These are phyloP conservation scores for Pichia sp. DNA, from an alignment of 1,139 yeast species.

Conservation along the genomic window DNA sequence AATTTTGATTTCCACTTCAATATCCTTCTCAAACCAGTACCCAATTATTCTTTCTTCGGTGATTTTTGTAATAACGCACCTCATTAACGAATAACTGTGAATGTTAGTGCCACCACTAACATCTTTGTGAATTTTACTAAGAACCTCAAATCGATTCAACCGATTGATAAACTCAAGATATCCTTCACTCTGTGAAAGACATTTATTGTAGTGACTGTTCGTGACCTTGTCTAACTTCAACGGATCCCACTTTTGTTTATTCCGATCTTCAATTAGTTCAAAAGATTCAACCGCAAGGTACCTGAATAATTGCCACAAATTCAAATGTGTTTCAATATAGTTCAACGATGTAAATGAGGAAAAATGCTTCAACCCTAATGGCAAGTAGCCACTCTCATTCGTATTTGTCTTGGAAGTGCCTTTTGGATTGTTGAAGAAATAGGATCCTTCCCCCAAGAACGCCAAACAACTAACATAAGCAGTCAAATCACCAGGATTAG, in stretches of 20 bases:
- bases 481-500: constrained; percentile 31
- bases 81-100: constrained; percentile 6
- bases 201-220: constrained; percentile 11
- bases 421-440: neutral
- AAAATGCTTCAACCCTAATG: constrained; percentile 31
- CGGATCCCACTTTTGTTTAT: constrained; percentile 12
- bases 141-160: constrained; percentile 11
- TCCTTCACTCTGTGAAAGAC: constrained; percentile 17
- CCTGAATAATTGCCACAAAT: constrained; percentile 34
- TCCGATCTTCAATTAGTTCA: constrained; percentile 4
- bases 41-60: constrained; percentile 28
- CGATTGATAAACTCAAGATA: constrained; percentile 14
- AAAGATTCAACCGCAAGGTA: constrained; percentile 14
- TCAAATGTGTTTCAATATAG: constrained; percentile 32
- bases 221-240: constrained; percentile 13
- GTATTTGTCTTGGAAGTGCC: neutral
- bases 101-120: constrained; percentile 17
- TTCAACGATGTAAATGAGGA: constrained; percentile 28
- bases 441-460: constrained; percentile 25
- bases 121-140: constrained; percentile 5
- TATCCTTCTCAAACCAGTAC: constrained; percentile 44
- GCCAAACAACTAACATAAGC: constrained; percentile 32
- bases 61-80: constrained; percentile 15
- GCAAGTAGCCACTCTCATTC: constrained; percentile 11
- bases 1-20: constrained; percentile 40